These are phyloP conservation scores for Babesia caballi DNA, from an alignment of 169 alveolate species.

Conservation along the genomic window DNA sequence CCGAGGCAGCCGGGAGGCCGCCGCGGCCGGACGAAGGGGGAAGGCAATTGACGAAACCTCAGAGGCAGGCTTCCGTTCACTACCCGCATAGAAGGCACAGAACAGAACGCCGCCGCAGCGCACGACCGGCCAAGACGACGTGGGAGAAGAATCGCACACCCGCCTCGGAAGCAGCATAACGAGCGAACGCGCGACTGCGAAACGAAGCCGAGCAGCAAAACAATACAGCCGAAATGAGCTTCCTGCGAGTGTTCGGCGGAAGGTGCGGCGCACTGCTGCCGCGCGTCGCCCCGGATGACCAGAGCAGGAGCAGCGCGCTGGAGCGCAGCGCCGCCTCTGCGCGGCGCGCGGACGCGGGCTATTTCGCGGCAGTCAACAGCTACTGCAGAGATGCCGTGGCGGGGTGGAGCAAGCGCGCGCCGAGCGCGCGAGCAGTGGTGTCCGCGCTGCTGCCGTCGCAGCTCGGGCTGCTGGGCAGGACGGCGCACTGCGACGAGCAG, in stretches of 20 bases:
- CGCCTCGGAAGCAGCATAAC: no score
- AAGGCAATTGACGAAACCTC: no score
- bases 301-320: neutral
- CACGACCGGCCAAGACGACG: no score
- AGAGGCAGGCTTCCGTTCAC: no score
- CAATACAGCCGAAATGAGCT: no score
- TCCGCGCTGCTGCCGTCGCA: conserved; percentile 22
- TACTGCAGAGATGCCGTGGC: conserved; percentile 1
- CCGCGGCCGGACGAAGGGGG: no score
- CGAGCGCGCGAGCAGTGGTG: neutral
- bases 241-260: conserved; percentile 13
- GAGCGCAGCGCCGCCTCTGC: neutral
- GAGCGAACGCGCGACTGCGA: no score
- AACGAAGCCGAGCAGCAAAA: no score
- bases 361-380: neutral
- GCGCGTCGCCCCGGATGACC: conserved; percentile 16
- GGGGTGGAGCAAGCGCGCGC: conserved; percentile 9
- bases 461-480: neutral
- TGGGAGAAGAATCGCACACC: no score
- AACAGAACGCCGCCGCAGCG: no score
- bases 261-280: conserved; percentile 23
- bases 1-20: no score
- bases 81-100: no score
- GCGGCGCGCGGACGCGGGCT: neutral
- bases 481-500: conserved; percentile 35